Evolutionary conservation across 306 rosid species (phyloP).

Genomic region (Rosa chinensis): DNA sequence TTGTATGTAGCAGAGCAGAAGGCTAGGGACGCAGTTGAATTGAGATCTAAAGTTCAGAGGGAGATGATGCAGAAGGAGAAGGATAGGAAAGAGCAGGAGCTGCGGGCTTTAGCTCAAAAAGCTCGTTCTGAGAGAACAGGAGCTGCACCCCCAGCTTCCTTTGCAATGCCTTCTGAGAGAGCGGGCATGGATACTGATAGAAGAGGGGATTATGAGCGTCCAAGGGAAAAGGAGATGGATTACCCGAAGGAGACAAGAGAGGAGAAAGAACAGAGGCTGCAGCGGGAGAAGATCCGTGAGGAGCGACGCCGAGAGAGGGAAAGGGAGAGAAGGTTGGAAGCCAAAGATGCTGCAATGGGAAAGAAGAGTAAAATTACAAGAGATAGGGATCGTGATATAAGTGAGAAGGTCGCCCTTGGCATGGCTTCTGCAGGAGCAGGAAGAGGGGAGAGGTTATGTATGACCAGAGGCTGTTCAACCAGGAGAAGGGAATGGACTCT

Average conservation of each 20-base stretch:
- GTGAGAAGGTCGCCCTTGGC: constrained; percentile 96
- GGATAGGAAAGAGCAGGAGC: constrained; percentile 79
- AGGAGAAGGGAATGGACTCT: constrained; percentile 90
- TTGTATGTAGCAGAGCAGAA: constrained; percentile 86
- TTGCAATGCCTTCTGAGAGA: constrained; percentile 43
- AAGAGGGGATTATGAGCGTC: constrained; percentile 55
- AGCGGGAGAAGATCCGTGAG: constrained; percentile 81
- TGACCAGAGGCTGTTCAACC: constrained; percentile 90
- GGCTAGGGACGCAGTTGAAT: constrained; percentile 89
- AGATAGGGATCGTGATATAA: constrained; percentile 88
- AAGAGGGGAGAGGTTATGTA: constrained; percentile 82
- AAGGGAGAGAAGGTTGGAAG: constrained; percentile 90
- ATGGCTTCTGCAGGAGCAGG: constrained; percentile 76
- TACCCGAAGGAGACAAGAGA: constrained; percentile 63
- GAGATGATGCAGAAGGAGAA: constrained; percentile 85
- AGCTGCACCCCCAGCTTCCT: constrained; percentile 50
- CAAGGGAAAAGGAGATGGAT: constrained; percentile 56
- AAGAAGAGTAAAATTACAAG: constrained; percentile 92
- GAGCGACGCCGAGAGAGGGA: constrained; percentile 88
- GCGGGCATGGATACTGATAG: constrained; percentile 47
- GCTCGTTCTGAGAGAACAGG: constrained; percentile 87
- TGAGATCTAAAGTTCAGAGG: constrained; percentile 91
- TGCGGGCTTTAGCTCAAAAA: constrained; percentile 74
- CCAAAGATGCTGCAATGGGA: constrained; percentile 89
- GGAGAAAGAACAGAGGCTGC: constrained; percentile 64